A percentile compares a stretch with the other conserved stretches of the same genome.
phyloP scores from a whole-genome alignment of 1,284 basidiomycete genomes.

The Rhodotorula mucilaginosa region DNA sequence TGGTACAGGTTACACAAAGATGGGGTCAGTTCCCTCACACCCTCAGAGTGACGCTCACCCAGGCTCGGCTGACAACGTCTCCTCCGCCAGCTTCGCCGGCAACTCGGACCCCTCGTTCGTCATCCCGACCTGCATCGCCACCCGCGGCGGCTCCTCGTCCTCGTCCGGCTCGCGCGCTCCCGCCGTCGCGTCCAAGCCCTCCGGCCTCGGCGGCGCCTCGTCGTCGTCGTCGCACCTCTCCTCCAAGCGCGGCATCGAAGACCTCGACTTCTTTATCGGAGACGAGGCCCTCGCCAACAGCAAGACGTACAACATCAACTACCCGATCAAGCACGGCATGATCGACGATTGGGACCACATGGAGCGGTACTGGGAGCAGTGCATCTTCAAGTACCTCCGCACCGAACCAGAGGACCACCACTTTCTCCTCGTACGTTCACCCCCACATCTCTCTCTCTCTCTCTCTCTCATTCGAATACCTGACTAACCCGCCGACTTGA shows the following conservation, averaged over 20 bases:
- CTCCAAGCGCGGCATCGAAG: slow-evolving; percentile 95
- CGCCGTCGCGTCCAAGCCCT: slow-evolving; percentile 74
- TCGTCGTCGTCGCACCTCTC: slow-evolving; percentile 63
- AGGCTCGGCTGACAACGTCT: neutral
- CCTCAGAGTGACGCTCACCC: neutral
- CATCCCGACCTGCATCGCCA: slow-evolving; percentile 93
- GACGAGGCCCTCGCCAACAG: slow-evolving; percentile 94
- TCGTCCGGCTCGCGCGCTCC: slow-evolving; percentile 60
- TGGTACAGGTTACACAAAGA: slow-evolving; percentile 96
- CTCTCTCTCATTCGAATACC: no score
- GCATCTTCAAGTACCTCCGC: slow-evolving; percentile 98
- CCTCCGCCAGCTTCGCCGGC: slow-evolving; percentile 75
- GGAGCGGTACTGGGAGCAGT: slow-evolving; percentile 98
- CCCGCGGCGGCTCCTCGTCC: slow-evolving; percentile 54
- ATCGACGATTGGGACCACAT: slow-evolving; percentile 99
- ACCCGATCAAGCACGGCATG: slow-evolving; percentile 96
- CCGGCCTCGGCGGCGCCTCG: slow-evolving; percentile 44
- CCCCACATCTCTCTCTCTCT: neutral
- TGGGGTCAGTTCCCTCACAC: slow-evolving; percentile 64
- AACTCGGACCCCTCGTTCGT: slow-evolving; percentile 99
- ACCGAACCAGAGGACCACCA: slow-evolving; percentile 99
- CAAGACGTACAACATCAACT: slow-evolving; percentile 87
- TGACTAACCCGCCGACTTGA: no score
- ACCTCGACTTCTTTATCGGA: slow-evolving; percentile 99
- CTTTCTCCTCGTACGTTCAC: slow-evolving; percentile 78